Conservation (phyloP, 768 basidiomycete species). For the Xerocomellus amylosporus region DNA sequence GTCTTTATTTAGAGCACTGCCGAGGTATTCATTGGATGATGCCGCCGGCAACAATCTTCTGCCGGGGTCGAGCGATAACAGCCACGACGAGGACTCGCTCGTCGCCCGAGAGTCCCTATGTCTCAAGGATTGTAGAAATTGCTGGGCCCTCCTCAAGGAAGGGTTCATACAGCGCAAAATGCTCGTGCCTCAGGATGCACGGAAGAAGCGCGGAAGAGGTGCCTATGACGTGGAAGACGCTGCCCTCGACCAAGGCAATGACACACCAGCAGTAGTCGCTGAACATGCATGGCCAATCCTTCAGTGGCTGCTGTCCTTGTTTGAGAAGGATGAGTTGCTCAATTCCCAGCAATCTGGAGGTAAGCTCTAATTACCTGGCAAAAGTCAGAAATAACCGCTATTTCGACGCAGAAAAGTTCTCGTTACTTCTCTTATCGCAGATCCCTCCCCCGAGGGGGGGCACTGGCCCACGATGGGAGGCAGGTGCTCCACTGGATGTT, state of each 20-base stretch:
- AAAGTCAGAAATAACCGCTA: conserved; percentile 7
- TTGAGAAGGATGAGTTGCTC: conserved; percentile 61
- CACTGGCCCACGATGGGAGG: conserved; percentile 53
- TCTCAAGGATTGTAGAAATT: conserved; percentile 51
- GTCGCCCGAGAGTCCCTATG: conserved; percentile 54
- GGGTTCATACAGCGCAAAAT: conserved; percentile 46
- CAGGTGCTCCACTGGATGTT: conserved; percentile 48
- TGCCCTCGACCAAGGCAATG: conserved; percentile 19
- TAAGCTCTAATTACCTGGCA: conserved; percentile 4
- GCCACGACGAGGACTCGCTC: conserved; percentile 50
- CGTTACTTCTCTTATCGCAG: conserved; percentile 55
- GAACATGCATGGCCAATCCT: conserved; percentile 68
- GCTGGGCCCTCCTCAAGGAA: conserved; percentile 60
- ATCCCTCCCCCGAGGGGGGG: conserved; percentile 53
- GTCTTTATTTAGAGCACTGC: conserved; percentile 53
- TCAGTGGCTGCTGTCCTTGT: conserved; percentile 64
- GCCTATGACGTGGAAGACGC: conserved; percentile 26
- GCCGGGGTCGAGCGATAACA: conserved; percentile 21
- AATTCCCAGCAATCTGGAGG: conserved; percentile 32
- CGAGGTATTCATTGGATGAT: conserved; percentile 39
- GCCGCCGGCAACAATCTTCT: conserved; percentile 1
- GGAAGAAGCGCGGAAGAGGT: conserved; percentile 34
- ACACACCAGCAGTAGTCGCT: conserved; percentile 42
- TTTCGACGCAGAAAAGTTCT: conserved; percentile 38
- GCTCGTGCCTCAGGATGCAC: conserved; percentile 15